A percentile compares a stretch with the other conserved stretches of the same genome.
Evolutionary conservation across 306 rosid genomes (phyloP).

Genomic region (Fragaria vesca): DNA sequence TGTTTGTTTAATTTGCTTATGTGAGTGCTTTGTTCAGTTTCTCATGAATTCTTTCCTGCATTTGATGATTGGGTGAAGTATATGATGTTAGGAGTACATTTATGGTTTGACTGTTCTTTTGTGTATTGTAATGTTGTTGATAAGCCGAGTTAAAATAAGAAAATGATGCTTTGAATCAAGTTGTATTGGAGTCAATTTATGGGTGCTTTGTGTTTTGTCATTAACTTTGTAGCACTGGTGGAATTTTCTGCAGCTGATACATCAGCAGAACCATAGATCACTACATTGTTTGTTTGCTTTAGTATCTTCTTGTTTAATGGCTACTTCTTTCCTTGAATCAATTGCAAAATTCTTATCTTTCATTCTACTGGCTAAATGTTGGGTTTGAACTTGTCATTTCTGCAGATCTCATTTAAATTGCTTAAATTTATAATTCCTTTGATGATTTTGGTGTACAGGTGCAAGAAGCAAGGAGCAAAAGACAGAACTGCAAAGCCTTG

Average conservation of each 20-base stretch:
- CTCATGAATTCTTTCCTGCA: background rate
- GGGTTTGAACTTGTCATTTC: slow-evolving; percentile 10
- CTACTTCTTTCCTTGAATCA: slow-evolving; percentile 17
- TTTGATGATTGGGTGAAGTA: slow-evolving; percentile 7
- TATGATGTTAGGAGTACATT: slow-evolving; percentile 20
- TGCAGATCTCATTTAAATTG: slow-evolving; percentile 13
- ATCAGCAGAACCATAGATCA: background rate
- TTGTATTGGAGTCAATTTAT: slow-evolving; percentile 8
- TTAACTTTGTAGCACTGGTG: background rate
- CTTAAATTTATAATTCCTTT: slow-evolving; percentile 11
- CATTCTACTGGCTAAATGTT: slow-evolving; percentile 16
- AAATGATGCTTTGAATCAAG: background rate
- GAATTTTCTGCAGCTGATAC: background rate
- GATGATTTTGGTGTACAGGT: slow-evolving; percentile 29
- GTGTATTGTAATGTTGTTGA: background rate
- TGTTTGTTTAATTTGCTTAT: slow-evolving; percentile 2
- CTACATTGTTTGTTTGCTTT: slow-evolving; percentile 3
- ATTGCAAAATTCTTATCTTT: slow-evolving; percentile 25
- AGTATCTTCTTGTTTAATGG: slow-evolving; percentile 18
- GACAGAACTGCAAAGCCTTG: slow-evolving; percentile 19
- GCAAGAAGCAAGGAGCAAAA: slow-evolving; percentile 28
- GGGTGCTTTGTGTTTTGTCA: slow-evolving; percentile 3
- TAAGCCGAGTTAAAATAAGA: background rate
- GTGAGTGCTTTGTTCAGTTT: background rate
- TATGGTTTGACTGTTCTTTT: slow-evolving; percentile 7